phyloP scores from a whole-genome alignment of 116 monocot genomes.

The Thalassia testudinum region DNA sequence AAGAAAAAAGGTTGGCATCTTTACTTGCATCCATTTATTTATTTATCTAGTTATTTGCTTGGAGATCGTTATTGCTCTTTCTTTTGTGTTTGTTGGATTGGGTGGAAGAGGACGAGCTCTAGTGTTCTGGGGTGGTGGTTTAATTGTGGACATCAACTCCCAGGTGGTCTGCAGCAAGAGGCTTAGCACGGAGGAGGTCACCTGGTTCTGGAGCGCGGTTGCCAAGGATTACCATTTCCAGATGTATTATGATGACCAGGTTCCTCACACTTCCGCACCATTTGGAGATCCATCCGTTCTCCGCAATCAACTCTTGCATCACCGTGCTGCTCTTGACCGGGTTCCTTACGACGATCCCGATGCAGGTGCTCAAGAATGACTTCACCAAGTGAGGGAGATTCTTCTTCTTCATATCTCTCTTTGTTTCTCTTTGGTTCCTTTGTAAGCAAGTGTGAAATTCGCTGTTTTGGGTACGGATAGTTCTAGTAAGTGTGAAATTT shows the following conservation, averaged over 20 bases:
- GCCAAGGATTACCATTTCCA: conserved; percentile 24
- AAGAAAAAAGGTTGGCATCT: too few relatives aligned
- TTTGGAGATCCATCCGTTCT: conserved; percentile 40
- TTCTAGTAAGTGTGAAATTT: too few relatives aligned
- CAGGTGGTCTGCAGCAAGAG: conserved; percentile 10
- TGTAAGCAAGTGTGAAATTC: too few relatives aligned
- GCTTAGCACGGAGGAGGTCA: conserved; percentile 15
- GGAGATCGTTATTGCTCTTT: too few relatives aligned
- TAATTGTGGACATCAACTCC: conserved; percentile 8
- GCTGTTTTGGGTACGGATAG: too few relatives aligned
- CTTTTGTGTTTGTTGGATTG: too few relatives aligned
- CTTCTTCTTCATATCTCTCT: not conserved
- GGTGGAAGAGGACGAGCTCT: too few relatives aligned
- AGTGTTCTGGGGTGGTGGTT: too few relatives aligned
- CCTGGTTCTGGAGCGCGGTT: conserved; percentile 12
- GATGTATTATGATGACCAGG: conserved; percentile 30
- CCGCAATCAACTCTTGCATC: conserved; percentile 64
- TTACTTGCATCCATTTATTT: too few relatives aligned
- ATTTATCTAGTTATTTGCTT: too few relatives aligned
- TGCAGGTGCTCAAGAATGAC: conserved; percentile 74
- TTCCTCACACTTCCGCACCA: too few relatives aligned
- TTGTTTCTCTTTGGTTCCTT: not conserved
- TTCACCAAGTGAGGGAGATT: conserved; percentile 39
- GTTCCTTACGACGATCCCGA: conserved; percentile 61
- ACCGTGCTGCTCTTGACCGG: conserved; percentile 68